Conservation (phyloP, 805 yeast genomes). For the Candida boleticola region DNA sequence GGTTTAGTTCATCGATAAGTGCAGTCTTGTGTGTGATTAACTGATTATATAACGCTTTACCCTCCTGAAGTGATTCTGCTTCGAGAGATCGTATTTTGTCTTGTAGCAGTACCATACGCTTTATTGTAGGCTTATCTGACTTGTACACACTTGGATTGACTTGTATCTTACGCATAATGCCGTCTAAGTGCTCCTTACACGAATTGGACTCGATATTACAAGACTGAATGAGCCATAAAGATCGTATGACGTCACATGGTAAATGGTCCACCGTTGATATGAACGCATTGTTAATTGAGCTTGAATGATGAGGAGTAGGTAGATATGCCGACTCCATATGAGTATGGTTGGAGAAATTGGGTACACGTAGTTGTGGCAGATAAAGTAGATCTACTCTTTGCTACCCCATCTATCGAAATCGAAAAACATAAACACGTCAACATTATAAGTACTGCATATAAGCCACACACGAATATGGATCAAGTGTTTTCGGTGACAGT, state of each 20-base stretch:
- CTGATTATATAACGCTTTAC: conserved; percentile 28
- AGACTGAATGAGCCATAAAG: conserved; percentile 41
- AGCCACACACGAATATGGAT: no score
- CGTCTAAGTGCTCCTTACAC: conserved; percentile 17
- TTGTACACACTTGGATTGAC: conserved; percentile 6
- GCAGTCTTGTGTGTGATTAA: conserved; percentile 26
- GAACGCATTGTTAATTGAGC: conserved; percentile 34
- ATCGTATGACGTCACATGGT: conserved; percentile 42
- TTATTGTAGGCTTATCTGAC: background rate
- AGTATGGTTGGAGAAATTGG: background rate
- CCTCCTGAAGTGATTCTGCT: conserved; percentile 25
- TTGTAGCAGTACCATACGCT: conserved; percentile 5
- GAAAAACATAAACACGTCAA: no score
- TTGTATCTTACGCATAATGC: conserved; percentile 13
- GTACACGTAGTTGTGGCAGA: no score
- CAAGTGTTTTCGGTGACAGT: no score
- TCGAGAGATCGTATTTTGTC: conserved; percentile 9
- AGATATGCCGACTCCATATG: conserved; percentile 10
- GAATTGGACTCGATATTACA: conserved; percentile 29
- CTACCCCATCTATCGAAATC: no score
- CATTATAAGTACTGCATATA: background rate
- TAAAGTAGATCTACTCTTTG: no score
- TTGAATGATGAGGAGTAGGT: conserved; percentile 15
- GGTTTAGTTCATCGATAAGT: conserved; percentile 24
- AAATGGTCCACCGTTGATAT: conserved; percentile 43